phyloP scores from a whole-genome alignment of 192 early-diverging fungal species.

The Backusella liffmaniae region DNA sequence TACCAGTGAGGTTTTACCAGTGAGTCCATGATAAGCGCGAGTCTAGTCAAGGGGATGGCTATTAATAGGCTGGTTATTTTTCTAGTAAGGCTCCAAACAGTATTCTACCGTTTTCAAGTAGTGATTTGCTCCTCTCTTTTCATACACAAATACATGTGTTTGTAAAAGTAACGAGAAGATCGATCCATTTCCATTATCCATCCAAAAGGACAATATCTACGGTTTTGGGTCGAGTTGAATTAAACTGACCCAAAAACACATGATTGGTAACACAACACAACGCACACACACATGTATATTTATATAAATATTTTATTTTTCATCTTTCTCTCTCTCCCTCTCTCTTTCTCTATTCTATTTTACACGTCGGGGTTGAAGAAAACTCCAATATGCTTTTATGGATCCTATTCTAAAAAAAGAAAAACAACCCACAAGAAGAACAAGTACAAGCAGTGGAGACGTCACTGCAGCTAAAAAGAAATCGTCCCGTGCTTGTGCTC shows the following conservation, averaged over 20 bases:
- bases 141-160: too few species aligned
- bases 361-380: background rate
- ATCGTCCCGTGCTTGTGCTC: conserved; percentile 13
- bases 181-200: too few species aligned
- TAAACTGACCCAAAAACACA: background rate
- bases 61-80: too few species aligned
- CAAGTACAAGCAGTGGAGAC: background rate
- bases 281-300: too few species aligned
- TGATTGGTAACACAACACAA: background rate
- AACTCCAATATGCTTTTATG: conserved; percentile 5
- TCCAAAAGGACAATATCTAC: too few species aligned
- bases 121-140: too few species aligned
- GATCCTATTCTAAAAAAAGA: background rate
- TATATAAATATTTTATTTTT: background rate
- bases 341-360: background rate
- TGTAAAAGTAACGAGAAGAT: too few species aligned
- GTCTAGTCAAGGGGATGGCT: too few species aligned
- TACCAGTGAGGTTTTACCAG: too few species aligned
- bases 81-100: too few species aligned
- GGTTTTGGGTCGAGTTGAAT: background rate
- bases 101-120: too few species aligned
- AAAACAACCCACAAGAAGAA: background rate
- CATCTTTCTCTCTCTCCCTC: background rate
- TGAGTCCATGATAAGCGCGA: too few species aligned
- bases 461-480: conserved; percentile 5